Conservation (phyloP, 2,329 filamentous ascomycete species). For the Fusarium chuoi region DNA sequence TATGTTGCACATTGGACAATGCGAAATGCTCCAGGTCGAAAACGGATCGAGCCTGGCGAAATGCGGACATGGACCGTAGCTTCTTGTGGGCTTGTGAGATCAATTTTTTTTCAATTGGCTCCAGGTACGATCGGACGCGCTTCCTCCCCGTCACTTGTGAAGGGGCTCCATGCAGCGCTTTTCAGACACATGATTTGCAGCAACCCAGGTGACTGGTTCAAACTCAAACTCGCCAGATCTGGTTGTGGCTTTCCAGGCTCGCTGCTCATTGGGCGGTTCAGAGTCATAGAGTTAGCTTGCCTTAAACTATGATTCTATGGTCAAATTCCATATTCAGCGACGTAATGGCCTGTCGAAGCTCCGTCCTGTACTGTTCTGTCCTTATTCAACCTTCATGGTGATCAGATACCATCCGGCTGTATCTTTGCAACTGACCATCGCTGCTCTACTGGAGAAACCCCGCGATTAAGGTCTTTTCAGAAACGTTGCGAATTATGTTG, state of each 20-base stretch:
- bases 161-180: conserved; percentile 42
- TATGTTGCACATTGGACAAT: conserved; percentile 18
- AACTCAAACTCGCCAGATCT: conserved; percentile 32
- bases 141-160: conserved; percentile 36
- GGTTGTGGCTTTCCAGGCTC: conserved; percentile 7
- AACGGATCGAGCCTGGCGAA: conserved; percentile 18
- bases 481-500: neutral
- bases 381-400: neutral
- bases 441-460: neutral
- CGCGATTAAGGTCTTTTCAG: neutral
- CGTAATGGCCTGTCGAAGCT: conserved; percentile 17
- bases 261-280: conserved; percentile 32
- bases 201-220: conserved; percentile 41
- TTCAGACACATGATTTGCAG: conserved; percentile 49
- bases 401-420: conserved; percentile 7
- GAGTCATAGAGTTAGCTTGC: conserved; percentile 26
- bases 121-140: conserved; percentile 40
- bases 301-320: conserved; percentile 23
- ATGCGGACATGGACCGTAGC: conserved; percentile 23
- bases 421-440: conserved; percentile 23
- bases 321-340: conserved; percentile 22
- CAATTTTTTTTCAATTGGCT: conserved; percentile 35
- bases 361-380: conserved; percentile 1
- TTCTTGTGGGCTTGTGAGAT: conserved; percentile 35
- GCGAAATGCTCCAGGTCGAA: neutral